Percentiles rank a stretch among this genome's conserved stretches.
phyloP scores from a whole-genome alignment of 2,329 filamentous ascomycete species.

The Ustilaginoidea virens region DNA sequence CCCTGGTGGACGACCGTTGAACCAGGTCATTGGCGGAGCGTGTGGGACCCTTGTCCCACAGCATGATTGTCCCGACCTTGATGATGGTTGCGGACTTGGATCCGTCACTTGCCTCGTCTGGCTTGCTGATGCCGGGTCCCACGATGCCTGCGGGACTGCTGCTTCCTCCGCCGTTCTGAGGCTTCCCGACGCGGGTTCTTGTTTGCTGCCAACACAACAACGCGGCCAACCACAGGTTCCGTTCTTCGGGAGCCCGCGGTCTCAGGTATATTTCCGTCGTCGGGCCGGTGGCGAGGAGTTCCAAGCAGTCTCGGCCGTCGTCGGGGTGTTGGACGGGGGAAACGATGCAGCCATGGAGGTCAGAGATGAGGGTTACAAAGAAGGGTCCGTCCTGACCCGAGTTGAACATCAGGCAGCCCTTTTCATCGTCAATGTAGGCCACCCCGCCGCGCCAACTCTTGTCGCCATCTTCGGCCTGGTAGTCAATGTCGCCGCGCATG shows the following conservation, averaged over 20 bases:
- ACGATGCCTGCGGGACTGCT: slow-evolving; percentile 17
- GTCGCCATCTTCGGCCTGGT: slow-evolving; percentile 39
- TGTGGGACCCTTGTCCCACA: slow-evolving; percentile 69
- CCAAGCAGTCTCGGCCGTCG: slow-evolving; percentile 31
- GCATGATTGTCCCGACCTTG: slow-evolving; percentile 80
- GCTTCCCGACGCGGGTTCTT: slow-evolving; percentile 40
- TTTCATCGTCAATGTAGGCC: slow-evolving; percentile 64
- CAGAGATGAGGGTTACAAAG: slow-evolving; percentile 52
- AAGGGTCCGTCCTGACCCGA: slow-evolving; percentile 49
- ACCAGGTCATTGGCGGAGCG: slow-evolving; percentile 39
- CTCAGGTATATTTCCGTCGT: slow-evolving; percentile 47
- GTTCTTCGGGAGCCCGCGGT: slow-evolving; percentile 47
- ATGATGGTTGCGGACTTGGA: slow-evolving; percentile 53
- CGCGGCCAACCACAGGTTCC: slow-evolving; percentile 68
- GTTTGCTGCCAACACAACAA: slow-evolving; percentile 71
- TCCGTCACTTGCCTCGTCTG: slow-evolving; percentile 18
- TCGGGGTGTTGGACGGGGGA: slow-evolving; percentile 35
- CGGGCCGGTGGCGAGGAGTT: slow-evolving; percentile 36
- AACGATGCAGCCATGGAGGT: slow-evolving; percentile 60
- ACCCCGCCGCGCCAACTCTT: slow-evolving; percentile 56
- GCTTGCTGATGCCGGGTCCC: slow-evolving; percentile 27
- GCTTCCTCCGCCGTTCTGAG: slow-evolving; percentile 25
- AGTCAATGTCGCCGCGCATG: slow-evolving; percentile 68
- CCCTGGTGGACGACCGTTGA: slow-evolving; percentile 40
- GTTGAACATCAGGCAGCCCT: slow-evolving; percentile 60